Evolutionary conservation across 179 eudicot genomes (phyloP), one percentile per base, ranked within the genome.

Genomic region (Corrigiola litoralis): DNA sequence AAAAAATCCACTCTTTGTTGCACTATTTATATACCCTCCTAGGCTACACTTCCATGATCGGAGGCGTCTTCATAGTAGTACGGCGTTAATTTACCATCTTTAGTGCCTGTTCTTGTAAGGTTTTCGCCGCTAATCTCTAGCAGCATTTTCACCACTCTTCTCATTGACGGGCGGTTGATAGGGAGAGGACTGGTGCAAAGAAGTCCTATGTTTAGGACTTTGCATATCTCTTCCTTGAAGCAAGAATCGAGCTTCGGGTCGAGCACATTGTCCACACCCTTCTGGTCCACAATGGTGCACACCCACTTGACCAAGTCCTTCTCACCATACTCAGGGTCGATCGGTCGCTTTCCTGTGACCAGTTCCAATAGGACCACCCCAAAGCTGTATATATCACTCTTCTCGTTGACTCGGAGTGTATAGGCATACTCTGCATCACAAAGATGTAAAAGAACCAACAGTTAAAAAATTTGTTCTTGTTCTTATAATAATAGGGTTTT

Each of bases 241-340:
- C 89, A 77, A 1, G 78, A 61, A 52, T 81, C 92, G 10, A 90
- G 88, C 61, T 77, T 86, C 8, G 88, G 80, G 72, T 90, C 92
- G 2, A 88, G 65, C 0, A 90, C 80, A 31, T 73, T 71, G 67
- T 88, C 92, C 34, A 90, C 65, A 47, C 90, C 90, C 70, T 88
- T 90, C 41, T 86, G 88, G 58, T 90, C 92, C 67, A 88, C 55
- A 5, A 71, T 82, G 11, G 85, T 72, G 78, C 92, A 82, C 6
- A 85, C 95, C 97, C 97, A 90, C 71, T 86, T 86, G 4, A 88
- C 95, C 83, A 90, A 73, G 70, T 88, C 97, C 49, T 85, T 90
- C 55, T 88, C 95, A 1, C 95, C 92, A 8, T 75, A 88, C 63
- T 82, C 97, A 0, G 95, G 87, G 60, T 82, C 92, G 14, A 84